These are phyloP conservation scores for Mucor irregularis DNA, from an alignment of 371 early-diverging fungal species.

Conservation along the genomic window DNA sequence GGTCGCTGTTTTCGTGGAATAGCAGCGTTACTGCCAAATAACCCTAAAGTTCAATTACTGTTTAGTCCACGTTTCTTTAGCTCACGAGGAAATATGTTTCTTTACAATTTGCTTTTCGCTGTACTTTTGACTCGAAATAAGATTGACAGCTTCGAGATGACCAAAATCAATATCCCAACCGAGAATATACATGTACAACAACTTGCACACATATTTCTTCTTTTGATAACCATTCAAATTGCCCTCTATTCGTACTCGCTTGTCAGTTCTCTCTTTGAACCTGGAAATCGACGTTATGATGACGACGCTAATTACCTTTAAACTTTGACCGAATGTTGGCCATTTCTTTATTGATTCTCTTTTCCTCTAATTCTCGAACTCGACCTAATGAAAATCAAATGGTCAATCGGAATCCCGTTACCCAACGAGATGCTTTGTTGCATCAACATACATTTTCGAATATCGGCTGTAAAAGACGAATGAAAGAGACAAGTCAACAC, in stretches of 20 bases:
- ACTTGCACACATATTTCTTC: constrained; percentile 97
- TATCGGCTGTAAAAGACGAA: constrained; percentile 73
- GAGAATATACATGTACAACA: constrained; percentile 97
- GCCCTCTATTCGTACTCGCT: constrained; percentile 73
- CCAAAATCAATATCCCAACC: constrained; percentile 98
- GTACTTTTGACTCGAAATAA: constrained; percentile 87
- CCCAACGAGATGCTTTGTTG: too few relatives aligned
- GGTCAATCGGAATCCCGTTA: too few relatives aligned
- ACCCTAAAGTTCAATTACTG: constrained; percentile 57
- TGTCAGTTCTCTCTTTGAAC: too few relatives aligned
- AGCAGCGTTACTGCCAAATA: constrained; percentile 94
- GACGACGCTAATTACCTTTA: constrained; percentile 67
- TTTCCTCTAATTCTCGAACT: constrained; percentile 94
- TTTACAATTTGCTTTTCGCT: constrained; percentile 96
- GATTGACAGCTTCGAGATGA: constrained; percentile 92
- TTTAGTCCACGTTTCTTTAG: not conserved
- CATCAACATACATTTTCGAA: constrained; percentile 80
- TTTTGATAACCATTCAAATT: constrained; percentile 94
- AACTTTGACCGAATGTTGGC: constrained; percentile 98
- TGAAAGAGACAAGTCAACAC: not conserved
- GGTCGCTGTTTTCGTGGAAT: constrained; percentile 84
- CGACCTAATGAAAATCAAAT: constrained; percentile 68
- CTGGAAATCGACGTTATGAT: not conserved
- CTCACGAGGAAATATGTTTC: not conserved
- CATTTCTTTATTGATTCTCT: constrained; percentile 97